Evolutionary conservation across 495 filamentous ascomycete genomes (phyloP).

Genomic region (Aeminium ludgeri): DNA sequence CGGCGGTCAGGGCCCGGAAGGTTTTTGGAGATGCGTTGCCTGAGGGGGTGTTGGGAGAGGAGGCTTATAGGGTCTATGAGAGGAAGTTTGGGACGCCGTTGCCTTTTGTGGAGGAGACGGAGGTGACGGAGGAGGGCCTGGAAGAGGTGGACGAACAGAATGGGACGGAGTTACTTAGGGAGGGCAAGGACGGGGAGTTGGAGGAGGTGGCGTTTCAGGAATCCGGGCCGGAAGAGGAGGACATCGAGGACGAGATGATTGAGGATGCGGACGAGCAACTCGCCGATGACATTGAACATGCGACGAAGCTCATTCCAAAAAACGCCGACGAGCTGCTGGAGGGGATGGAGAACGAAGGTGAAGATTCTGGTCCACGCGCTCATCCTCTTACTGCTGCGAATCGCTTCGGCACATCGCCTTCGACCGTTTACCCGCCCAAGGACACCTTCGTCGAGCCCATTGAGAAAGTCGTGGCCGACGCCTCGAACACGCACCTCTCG

Average conservation of each 20-base stretch:
- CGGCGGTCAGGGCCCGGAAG: conserved; percentile 52
- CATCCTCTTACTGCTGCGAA: conserved; percentile 45
- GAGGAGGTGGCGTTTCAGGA: conserved; percentile 12
- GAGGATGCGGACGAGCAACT: conserved; percentile 27
- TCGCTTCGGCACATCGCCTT: conserved; percentile 47
- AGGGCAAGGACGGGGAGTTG: conserved; percentile 22
- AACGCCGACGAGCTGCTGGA: conserved; percentile 21
- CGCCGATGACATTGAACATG: conserved; percentile 18
- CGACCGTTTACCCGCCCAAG: conserved; percentile 54
- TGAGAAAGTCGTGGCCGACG: conserved; percentile 42
- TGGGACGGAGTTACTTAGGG: conserved; percentile 21
- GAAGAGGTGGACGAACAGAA: conserved; percentile 17
- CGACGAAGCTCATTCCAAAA: conserved; percentile 12
- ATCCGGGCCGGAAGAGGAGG: conserved; percentile 1
- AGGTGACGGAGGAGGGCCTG: conserved; percentile 27
- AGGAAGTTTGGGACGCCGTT: conserved; percentile 60
- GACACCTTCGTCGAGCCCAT: conserved; percentile 50
- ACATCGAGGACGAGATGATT: conserved; percentile 22
- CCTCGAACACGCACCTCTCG: conserved; percentile 53
- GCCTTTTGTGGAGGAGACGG: conserved; percentile 31
- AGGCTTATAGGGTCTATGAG: conserved; percentile 61
- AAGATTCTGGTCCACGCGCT: conserved; percentile 30
- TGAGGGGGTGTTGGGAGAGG: conserved; percentile 45
- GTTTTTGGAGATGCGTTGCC: conserved; percentile 66
- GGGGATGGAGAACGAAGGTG: conserved; percentile 27